These are phyloP conservation scores for Ceratonia siliqua DNA, from an alignment of 306 rosid genomes.

Conservation along the genomic window DNA sequence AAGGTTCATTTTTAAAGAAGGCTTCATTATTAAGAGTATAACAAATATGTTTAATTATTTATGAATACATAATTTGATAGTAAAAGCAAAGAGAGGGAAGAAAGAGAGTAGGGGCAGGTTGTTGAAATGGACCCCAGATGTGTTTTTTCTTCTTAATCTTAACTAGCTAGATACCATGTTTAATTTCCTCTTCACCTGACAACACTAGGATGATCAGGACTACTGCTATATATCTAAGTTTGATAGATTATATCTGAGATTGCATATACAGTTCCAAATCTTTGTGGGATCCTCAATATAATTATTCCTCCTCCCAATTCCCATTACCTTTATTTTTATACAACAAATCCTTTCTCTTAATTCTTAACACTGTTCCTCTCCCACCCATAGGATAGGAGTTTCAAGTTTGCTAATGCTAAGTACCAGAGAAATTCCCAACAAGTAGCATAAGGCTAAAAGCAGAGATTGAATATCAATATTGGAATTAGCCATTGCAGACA, in stretches of 20 bases:
- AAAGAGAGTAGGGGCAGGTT: not conserved
- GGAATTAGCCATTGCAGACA: no score
- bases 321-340: not conserved
- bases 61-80: no score
- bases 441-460: no score
- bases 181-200: not conserved
- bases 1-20: no score
- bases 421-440: no score
- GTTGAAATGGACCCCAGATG: not conserved
- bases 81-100: not conserved
- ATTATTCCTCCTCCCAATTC: not conserved
- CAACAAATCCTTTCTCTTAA: no score
- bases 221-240: not conserved
- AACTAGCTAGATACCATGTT: not conserved
- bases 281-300: slow-evolving; percentile 7
- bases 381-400: no score
- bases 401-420: no score
- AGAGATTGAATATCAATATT: no score
- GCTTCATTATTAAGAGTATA: no score
- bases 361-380: not conserved
- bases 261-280: not conserved
- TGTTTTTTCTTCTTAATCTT: not conserved
- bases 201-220: not conserved
- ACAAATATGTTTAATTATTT: no score
- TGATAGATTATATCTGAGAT: not conserved